Conservation (phyloP, 176 grass and related monocot species). For the Carex scoparia region DNA sequence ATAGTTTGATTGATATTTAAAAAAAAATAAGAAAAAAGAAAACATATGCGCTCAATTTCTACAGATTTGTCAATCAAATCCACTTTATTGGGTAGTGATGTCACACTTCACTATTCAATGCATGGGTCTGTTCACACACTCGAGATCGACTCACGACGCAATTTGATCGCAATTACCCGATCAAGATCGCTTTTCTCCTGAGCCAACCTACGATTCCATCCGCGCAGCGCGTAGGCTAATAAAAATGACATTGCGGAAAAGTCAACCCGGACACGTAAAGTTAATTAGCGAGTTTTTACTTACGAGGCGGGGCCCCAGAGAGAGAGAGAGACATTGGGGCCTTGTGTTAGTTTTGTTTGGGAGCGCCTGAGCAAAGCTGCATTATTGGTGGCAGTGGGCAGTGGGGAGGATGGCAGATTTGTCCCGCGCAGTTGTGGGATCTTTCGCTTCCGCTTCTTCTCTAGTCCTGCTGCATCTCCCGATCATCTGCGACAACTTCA, state of each 20-base stretch:
- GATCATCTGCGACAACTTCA: not conserved
- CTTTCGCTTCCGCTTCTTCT: not conserved
- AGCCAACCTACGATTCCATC: not conserved
- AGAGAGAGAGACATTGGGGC: slow-evolving; percentile 2
- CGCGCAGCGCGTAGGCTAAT: not conserved
- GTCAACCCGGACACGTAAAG: not conserved
- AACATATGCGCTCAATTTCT: not conserved
- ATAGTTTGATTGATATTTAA: not conserved
- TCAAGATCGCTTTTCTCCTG: not conserved
- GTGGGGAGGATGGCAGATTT: not conserved
- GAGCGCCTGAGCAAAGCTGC: not conserved
- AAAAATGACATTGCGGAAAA: not conserved
- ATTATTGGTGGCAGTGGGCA: not conserved
- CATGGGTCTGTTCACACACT: not conserved
- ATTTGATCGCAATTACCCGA: not conserved
- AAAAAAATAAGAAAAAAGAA: not conserved
- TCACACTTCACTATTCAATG: not conserved
- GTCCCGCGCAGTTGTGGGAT: not conserved
- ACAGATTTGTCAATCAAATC: not conserved
- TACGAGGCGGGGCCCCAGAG: not conserved
- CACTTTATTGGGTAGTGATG: not conserved
- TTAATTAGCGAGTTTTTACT: not conserved
- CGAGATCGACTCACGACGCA: not conserved
- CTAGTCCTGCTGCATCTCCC: not conserved
- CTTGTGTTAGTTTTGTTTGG: slow-evolving; percentile 8